Conservation (phyloP, 306 rosid genomes). For the Gleditsia sinensis region DNA sequence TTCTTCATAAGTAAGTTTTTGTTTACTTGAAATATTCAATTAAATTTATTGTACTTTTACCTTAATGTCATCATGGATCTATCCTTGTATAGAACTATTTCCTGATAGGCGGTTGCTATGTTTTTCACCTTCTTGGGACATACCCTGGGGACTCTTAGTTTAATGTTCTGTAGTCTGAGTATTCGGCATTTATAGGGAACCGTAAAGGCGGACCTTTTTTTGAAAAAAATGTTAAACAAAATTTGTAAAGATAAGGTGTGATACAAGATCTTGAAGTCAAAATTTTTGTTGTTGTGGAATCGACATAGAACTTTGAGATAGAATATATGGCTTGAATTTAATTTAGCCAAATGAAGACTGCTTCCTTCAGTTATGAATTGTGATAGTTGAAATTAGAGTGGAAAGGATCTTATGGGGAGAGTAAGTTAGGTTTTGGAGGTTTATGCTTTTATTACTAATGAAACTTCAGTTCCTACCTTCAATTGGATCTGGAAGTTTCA, state of each 20-base stretch:
- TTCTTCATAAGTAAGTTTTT: constrained; percentile 67
- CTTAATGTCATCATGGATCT: neutral
- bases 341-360: neutral
- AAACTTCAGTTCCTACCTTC: neutral
- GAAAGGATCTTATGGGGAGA: neutral
- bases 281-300: neutral
- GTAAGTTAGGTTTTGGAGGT: neutral
- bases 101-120: neutral
- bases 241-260: neutral
- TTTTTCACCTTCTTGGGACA: neutral
- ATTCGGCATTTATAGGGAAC: neutral
- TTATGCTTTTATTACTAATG: neutral
- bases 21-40: neutral
- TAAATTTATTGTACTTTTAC: neutral
- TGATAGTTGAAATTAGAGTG: neutral
- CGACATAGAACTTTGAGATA: neutral
- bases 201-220: neutral
- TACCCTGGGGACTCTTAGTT: neutral
- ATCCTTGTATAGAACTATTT: neutral
- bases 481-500: neutral
- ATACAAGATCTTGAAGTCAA: neutral
- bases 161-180: neutral
- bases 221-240: neutral
- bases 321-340: neutral
- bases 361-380: neutral